phyloP scores from a whole-genome alignment of 148 eudicot species.

The Chenopodium album region DNA sequence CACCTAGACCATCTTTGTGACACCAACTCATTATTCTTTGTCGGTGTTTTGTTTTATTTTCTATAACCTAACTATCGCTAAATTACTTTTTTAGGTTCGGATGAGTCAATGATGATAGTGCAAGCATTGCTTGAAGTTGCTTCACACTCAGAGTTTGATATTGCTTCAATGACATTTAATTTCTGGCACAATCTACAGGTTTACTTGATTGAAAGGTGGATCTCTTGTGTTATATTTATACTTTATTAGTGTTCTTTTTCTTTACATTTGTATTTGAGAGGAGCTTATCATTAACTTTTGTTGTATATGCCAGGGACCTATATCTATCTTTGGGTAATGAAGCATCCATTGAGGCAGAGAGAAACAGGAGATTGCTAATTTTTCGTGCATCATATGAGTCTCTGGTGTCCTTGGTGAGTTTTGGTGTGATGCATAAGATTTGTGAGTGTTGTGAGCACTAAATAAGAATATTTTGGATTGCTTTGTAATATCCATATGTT shows the following conservation, averaged over 20 bases:
- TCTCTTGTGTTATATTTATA: background rate
- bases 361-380: conserved; percentile 64
- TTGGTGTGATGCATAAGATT: background rate
- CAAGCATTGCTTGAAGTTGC: conserved; percentile 85
- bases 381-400: conserved; percentile 89
- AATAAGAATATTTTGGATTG: conserved; percentile 6
- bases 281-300: background rate
- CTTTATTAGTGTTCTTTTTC: background rate
- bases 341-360: conserved; percentile 74
- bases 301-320: conserved; percentile 54
- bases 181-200: conserved; percentile 98
- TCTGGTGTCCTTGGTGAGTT: conserved; percentile 90
- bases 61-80: background rate
- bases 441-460: background rate
- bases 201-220: conserved; percentile 74
- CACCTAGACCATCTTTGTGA: background rate
- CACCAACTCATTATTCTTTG: background rate
- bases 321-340: conserved; percentile 58
- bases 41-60: background rate
- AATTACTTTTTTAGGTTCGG: conserved; percentile 58
- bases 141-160: conserved; percentile 95
- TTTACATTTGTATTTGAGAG: conserved; percentile 8
- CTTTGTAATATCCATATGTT: background rate
- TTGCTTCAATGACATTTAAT: conserved; percentile 98
- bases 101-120: conserved; percentile 89